phyloP scores from a whole-genome alignment of 2,329 filamentous ascomycete genomes.

The Ramularia collo-cygni region DNA sequence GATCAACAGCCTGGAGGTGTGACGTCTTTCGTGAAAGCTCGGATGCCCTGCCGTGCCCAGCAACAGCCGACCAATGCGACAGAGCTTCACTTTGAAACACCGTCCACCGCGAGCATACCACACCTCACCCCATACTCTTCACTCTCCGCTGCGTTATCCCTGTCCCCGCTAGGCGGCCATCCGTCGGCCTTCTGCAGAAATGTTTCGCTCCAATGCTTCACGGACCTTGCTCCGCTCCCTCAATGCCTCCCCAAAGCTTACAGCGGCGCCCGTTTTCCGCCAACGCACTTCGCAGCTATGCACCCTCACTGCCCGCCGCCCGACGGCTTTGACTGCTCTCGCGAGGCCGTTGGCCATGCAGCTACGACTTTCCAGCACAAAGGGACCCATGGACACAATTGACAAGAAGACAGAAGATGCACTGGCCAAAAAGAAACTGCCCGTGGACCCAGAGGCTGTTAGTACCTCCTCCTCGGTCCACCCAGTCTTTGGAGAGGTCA shows the following conservation, averaged over 20 bases:
- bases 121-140: not conserved
- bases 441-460: constrained; percentile 54
- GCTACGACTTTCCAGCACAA: constrained; percentile 15
- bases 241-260: constrained; percentile 20
- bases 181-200: constrained; percentile 17
- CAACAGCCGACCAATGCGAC: too few relatives aligned
- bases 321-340: constrained; percentile 20
- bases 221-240: constrained; percentile 36
- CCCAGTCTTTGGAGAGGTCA: constrained; percentile 35
- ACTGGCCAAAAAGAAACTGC: constrained; percentile 49
- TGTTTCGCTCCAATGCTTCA: constrained; percentile 41
- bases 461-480: constrained; percentile 49
- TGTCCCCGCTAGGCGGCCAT: too few relatives aligned
- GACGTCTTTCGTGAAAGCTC: too few relatives aligned
- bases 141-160: too few relatives aligned
- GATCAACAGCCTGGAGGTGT: too few relatives aligned
- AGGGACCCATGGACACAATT: constrained; percentile 21
- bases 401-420: constrained; percentile 50
- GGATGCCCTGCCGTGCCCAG: too few relatives aligned
- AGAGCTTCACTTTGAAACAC: too few relatives aligned
- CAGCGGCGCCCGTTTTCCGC: constrained; percentile 22
- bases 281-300: constrained; percentile 39
- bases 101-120: not conserved
- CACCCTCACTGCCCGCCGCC: constrained; percentile 31
- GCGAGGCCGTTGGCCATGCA: constrained; percentile 30